Evolutionary conservation across 305 asterid genomes (phyloP).

Genomic region (Fraxinus velutina): DNA sequence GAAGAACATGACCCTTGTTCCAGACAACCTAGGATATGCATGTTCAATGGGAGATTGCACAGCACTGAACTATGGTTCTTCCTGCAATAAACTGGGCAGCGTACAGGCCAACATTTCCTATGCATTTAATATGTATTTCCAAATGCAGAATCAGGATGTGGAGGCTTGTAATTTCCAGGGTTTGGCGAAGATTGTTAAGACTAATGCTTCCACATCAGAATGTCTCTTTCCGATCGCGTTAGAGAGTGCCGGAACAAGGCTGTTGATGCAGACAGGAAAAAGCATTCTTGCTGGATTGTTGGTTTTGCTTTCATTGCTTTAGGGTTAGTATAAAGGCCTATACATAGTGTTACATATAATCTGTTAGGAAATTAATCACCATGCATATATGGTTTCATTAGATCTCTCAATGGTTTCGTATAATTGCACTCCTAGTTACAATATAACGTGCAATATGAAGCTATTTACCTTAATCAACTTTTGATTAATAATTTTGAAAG

Average conservation of each 20-base stretch:
- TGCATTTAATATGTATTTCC: slow-evolving; percentile 57
- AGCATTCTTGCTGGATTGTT: slow-evolving; percentile 21
- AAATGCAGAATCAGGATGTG: slow-evolving; percentile 52
- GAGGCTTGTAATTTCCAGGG: slow-evolving; percentile 57
- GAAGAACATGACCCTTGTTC: neutral
- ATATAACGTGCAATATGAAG: neutral
- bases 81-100: slow-evolving; percentile 34
- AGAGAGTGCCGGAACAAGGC: slow-evolving; percentile 30
- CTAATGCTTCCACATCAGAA: slow-evolving; percentile 28
- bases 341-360: neutral
- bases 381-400: neutral
- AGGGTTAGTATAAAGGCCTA: neutral
- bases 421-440: neutral
- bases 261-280: neutral
- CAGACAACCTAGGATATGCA: slow-evolving; percentile 34
- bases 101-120: slow-evolving; percentile 32
- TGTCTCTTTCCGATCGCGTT: slow-evolving; percentile 64
- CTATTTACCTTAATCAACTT: neutral
- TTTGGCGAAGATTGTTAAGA: slow-evolving; percentile 31
- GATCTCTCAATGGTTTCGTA: neutral
- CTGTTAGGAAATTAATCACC: neutral
- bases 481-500: neutral
- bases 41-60: slow-evolving; percentile 55
- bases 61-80: slow-evolving; percentile 19
- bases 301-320: slow-evolving; percentile 20